Conservation (phyloP, 164 flowering plant species). For the Kingdonia uniflora region DNA sequence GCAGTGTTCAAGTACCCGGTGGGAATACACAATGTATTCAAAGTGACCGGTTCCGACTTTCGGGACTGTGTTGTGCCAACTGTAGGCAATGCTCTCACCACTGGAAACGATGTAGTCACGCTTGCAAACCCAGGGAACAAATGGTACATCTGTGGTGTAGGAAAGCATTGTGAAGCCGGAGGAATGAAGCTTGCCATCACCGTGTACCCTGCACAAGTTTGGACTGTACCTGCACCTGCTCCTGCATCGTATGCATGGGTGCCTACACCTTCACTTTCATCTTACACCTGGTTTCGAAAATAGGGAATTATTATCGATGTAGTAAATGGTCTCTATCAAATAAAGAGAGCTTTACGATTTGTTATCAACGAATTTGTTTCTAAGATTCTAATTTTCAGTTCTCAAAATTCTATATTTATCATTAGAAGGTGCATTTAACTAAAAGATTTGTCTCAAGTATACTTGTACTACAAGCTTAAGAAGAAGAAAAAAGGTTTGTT, state of each 20-base stretch:
- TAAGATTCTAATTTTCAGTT: too few species aligned
- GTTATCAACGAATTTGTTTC: too few species aligned
- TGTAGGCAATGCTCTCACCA: background rate
- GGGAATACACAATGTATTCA: slow-evolving; percentile 18
- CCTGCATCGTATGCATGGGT: background rate
- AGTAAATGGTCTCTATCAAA: too few species aligned
- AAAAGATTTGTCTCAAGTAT: too few species aligned
- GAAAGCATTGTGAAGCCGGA: slow-evolving; percentile 12
- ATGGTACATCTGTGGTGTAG: slow-evolving; percentile 22
- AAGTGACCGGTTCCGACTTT: slow-evolving; percentile 12
- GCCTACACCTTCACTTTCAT: too few species aligned
- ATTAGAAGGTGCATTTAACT: too few species aligned
- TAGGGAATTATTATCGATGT: too few species aligned
- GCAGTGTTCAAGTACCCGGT: slow-evolving; percentile 16
- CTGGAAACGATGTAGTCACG: slow-evolving; percentile 17
- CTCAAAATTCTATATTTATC: too few species aligned
- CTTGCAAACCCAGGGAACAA: slow-evolving; percentile 13
- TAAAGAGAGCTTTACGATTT: too few species aligned
- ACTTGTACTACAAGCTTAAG: too few species aligned
- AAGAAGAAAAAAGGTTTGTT: too few species aligned
- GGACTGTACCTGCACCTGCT: background rate
- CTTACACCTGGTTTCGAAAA: too few species aligned
- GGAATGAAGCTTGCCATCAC: slow-evolving; percentile 16
- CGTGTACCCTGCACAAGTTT: background rate
- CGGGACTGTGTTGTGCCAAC: slow-evolving; percentile 10